Conservation (phyloP, 148 eudicot species). For the Beta vulgaris region DNA sequence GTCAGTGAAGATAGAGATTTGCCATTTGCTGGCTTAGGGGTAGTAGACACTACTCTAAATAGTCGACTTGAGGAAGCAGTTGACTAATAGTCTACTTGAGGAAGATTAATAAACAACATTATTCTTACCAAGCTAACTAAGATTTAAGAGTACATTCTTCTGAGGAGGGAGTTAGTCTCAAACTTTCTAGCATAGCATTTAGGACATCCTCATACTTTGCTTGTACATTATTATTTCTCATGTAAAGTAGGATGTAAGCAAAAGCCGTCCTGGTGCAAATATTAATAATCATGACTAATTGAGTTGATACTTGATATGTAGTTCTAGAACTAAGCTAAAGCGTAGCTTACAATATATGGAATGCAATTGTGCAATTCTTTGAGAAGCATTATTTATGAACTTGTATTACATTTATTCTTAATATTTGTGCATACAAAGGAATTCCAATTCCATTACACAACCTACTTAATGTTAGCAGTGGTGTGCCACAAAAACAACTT, state of each 20-base stretch:
- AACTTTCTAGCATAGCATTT: background rate
- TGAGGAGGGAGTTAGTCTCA: background rate
- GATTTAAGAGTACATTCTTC: background rate
- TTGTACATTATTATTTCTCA: constrained; percentile 12
- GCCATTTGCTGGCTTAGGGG: constrained; percentile 97
- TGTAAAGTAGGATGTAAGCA: constrained; percentile 1
- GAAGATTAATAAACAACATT: too few species aligned
- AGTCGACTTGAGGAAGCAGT: too few species aligned
- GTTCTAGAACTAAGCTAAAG: too few species aligned
- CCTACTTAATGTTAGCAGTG: too few species aligned
- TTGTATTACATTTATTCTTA: background rate
- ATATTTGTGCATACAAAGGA: too few species aligned
- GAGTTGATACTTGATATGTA: too few species aligned
- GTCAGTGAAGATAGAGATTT: constrained; percentile 91
- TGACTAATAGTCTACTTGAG: too few species aligned
- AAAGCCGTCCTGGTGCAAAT: too few species aligned
- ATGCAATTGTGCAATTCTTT: background rate
- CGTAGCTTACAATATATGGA: background rate
- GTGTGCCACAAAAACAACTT: too few species aligned
- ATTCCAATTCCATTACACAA: too few species aligned
- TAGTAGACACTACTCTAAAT: constrained; percentile 23
- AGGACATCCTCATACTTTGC: background rate
- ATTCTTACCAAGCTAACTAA: too few species aligned
- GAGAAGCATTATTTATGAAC: background rate
- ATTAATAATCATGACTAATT: too few species aligned